Conservation (phyloP, 1,139 yeast species). For the Ogataea hybrid region DNA sequence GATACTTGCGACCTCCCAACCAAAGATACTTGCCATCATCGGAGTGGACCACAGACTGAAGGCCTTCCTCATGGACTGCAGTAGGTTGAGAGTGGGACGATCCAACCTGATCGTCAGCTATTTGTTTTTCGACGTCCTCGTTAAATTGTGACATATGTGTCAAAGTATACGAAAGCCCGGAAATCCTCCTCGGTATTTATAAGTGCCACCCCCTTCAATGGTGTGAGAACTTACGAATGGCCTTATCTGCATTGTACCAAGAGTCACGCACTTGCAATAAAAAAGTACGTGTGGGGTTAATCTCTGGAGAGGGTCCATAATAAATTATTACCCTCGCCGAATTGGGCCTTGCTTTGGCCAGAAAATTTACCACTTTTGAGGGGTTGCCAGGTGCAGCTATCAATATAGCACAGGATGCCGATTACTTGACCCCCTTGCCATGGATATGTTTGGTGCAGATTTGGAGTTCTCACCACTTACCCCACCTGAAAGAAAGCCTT, state of each 20-base stretch:
- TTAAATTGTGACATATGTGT: constrained; percentile 10
- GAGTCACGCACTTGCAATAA: background rate
- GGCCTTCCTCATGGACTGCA: constrained; percentile 14
- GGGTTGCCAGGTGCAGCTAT: background rate
- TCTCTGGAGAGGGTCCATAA: background rate
- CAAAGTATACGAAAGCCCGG: background rate
- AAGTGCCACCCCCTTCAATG: background rate
- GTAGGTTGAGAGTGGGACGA: constrained; percentile 16
- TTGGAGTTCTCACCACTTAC: constrained; percentile 5
- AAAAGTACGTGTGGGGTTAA: constrained; percentile 2
- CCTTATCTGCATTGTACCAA: background rate
- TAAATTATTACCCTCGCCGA: background rate
- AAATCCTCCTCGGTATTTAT: background rate
- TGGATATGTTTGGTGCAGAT: background rate
- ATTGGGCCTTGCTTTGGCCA: background rate
- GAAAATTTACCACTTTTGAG: background rate
- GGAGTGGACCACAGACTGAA: constrained; percentile 26
- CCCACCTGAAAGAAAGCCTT: constrained; percentile 1
- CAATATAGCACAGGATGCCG: background rate
- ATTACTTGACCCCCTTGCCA: background rate
- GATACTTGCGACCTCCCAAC: constrained; percentile 71
- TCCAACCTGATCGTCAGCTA: constrained; percentile 25
- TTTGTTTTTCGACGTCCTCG: constrained; percentile 29
- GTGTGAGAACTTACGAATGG: background rate
- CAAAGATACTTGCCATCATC: constrained; percentile 54